Conservation (phyloP, 2,329 filamentous ascomycete genomes). For the Colletotrichum caudatum region DNA sequence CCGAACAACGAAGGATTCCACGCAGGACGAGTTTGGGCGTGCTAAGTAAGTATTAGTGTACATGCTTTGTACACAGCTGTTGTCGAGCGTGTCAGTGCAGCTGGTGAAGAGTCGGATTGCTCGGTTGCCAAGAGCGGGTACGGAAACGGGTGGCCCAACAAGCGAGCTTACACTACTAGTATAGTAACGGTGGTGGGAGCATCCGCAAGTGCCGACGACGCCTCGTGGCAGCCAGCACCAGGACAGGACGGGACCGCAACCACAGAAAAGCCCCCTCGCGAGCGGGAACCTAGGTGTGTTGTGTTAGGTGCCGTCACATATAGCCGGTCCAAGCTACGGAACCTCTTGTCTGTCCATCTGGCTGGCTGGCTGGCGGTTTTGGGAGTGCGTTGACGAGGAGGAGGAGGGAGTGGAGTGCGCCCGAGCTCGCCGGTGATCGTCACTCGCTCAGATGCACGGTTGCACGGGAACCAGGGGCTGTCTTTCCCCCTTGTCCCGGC, state of each 20-base stretch:
- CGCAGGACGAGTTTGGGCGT: no score
- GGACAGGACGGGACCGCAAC: no score
- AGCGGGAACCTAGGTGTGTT: neutral
- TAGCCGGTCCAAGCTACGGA: constrained; percentile 6
- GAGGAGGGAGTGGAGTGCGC: constrained; percentile 5
- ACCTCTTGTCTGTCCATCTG: neutral
- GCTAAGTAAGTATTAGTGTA: no score
- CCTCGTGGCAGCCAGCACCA: constrained; percentile 24
- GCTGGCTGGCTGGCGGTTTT: neutral
- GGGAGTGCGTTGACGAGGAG: neutral
- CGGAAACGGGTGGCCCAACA: neutral
- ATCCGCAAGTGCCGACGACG: constrained; percentile 19
- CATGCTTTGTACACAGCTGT: constrained; percentile 7
- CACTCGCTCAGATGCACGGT: constrained; percentile 36
- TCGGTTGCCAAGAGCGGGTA: constrained; percentile 30
- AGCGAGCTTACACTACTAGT: neutral
- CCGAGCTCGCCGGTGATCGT: constrained; percentile 36
- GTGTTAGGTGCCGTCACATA: constrained; percentile 5
- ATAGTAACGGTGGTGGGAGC: neutral
- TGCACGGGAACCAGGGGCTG: constrained; percentile 22
- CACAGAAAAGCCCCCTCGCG: neutral
- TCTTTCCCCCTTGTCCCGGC: neutral
- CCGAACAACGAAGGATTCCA: neutral
- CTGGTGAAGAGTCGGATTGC: constrained; percentile 21
- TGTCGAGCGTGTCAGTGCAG: constrained; percentile 24